These are phyloP conservation scores for Microdochium bolleyi DNA, from an alignment of 2,329 filamentous ascomycete genomes.

Conservation along the genomic window DNA sequence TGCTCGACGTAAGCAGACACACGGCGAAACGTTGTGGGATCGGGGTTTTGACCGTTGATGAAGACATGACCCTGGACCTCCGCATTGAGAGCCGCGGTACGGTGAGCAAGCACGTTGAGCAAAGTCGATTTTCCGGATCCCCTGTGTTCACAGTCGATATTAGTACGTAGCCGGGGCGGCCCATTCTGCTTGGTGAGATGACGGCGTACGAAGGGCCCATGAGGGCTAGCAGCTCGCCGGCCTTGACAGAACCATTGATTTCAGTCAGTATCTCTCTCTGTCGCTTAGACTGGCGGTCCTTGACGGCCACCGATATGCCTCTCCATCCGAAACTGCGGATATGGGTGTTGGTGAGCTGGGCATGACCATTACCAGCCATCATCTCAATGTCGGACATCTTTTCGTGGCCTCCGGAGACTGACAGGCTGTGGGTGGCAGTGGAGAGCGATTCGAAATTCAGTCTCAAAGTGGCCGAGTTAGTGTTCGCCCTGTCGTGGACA, in stretches of 20 bases:
- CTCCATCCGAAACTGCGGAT: slow-evolving; percentile 61
- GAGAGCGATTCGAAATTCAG: too few relatives aligned
- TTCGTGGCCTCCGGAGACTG: background rate
- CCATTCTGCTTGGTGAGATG: slow-evolving; percentile 5
- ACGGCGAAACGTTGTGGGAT: slow-evolving; percentile 48
- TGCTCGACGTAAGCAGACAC: slow-evolving; percentile 79
- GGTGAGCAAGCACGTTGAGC: slow-evolving; percentile 68
- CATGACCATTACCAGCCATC: slow-evolving; percentile 16
- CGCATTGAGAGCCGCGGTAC: slow-evolving; percentile 40
- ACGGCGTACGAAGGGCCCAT: background rate
- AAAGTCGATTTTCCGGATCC: slow-evolving; percentile 76
- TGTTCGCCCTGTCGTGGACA: too few relatives aligned
- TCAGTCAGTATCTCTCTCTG: slow-evolving; percentile 55
- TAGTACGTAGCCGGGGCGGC: slow-evolving; percentile 61
- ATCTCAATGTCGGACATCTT: background rate
- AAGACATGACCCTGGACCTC: slow-evolving; percentile 44
- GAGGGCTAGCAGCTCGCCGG: slow-evolving; percentile 28
- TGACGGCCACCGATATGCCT: slow-evolving; percentile 61
- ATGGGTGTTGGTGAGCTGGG: slow-evolving; percentile 53
- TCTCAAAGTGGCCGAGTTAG: too few relatives aligned
- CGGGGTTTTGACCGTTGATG: slow-evolving; percentile 54
- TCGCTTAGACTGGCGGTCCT: slow-evolving; percentile 58
- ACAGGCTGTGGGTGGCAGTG: too few relatives aligned
- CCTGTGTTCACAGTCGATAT: slow-evolving; percentile 64
- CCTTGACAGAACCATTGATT: slow-evolving; percentile 55